Evolutionary conservation across 768 basidiomycete genomes (phyloP), one percentile per base, ranked within the genome.

Genomic region (Pholiota conissans): DNA sequence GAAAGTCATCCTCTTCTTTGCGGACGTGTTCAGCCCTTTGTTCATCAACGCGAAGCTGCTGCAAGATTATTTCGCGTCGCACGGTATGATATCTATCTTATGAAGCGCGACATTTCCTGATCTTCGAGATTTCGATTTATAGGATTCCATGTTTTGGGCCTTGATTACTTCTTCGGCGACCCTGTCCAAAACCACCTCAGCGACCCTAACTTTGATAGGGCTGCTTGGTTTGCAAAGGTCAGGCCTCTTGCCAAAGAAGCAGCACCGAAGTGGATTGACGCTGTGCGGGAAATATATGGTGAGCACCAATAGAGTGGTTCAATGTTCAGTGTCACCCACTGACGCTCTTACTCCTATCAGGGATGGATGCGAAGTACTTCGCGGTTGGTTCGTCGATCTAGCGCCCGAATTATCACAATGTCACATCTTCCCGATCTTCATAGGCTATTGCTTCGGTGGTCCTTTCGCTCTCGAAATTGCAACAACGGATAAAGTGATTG

Each of bases 141-240:
- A 87, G 86, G 86, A 0, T 87, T 80, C 64, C 69, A 74, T 45
- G 84, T 87, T 3, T 67, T 87, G 4, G 84, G 84, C 2, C 68
- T 81, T 39, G 87, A 88, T 59, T 87, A 85, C 67, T 86, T 89
- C 69, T 76, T 85, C 49, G 84, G 86, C 6, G 83, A 86, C 52
- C 73, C 79, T 10, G 62, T 87, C 0, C 63, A 79, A 16, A 52
- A 65, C 0, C 76, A 81, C 59, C 63, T 69, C 20, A 67, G 69
- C 2, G 73, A 79, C 10, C 49, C 58, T 6, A 67, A 61, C 26
- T 78, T 75, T 47, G 71, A 79, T 55, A 71, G 73, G 29, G 35
- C 57, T 1, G 71, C 71, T 0, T 88, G 85, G 84, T 67, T 77
- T 18, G 61, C 56, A 1, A 75, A 72, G 46, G 63, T 64, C 10